Conservation (phyloP, 1,284 basidiomycete species). For the Cutaneotrichosporon spelunceum region DNA sequence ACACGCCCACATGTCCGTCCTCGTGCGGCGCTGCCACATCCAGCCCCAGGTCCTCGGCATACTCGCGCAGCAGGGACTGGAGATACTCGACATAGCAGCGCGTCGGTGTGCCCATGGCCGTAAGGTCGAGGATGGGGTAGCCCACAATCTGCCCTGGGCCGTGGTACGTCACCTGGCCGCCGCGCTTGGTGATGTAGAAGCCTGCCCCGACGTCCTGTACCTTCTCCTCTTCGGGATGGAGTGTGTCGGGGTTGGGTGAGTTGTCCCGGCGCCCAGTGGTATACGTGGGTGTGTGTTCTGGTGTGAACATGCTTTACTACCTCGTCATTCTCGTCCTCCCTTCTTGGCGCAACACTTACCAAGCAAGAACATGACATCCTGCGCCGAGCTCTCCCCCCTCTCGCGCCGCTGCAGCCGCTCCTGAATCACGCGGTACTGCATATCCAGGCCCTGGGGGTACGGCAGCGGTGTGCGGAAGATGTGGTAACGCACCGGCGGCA, state of each 20-base stretch:
- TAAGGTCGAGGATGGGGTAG: conserved; percentile 87
- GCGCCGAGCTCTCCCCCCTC: conserved; percentile 38
- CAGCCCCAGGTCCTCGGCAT: conserved; percentile 34
- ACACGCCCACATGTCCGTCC: conserved; percentile 53
- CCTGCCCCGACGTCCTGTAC: conserved; percentile 77
- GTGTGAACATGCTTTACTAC: conserved; percentile 2
- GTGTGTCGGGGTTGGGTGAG: conserved; percentile 54
- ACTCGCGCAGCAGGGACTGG: conserved; percentile 48
- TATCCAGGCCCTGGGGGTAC: conserved; percentile 63
- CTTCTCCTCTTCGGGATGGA: conserved; percentile 64
- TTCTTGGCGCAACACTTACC: conserved; percentile 46
- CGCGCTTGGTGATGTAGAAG: conserved; percentile 76
- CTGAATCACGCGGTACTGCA: conserved; percentile 68
- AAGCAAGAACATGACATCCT: conserved; percentile 56
- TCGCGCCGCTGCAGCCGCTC: conserved; percentile 55
- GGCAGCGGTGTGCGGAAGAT: conserved; percentile 69
- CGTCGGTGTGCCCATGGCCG: conserved; percentile 55
- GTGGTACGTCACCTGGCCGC: conserved; percentile 94
- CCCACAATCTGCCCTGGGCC: conserved; percentile 96
- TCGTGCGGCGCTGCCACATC: conserved; percentile 50
- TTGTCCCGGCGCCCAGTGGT: conserved; percentile 82
- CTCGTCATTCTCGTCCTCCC: not conserved
- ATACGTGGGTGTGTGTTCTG: conserved; percentile 87
- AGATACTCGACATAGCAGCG: conserved; percentile 55
- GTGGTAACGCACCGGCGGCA: conserved; percentile 69